Evolutionary conservation across 371 early-diverging fungal genomes (phyloP).

Genomic region (Circinella umbellata): DNA sequence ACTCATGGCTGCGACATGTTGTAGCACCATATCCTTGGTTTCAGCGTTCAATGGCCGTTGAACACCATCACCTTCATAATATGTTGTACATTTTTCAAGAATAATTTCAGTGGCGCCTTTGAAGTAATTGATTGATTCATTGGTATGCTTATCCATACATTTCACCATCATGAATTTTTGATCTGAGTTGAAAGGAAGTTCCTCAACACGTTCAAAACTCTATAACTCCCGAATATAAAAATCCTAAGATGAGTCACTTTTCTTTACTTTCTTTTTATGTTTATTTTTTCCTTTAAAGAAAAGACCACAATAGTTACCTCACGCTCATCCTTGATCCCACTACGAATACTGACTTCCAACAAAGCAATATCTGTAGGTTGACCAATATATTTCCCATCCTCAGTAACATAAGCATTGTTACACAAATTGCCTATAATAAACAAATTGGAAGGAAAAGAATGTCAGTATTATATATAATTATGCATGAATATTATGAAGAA

Average conservation of each 20-base stretch:
- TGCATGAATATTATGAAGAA: neutral
- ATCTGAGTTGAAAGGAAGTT: conserved; percentile 92
- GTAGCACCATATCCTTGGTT: conserved; percentile 54
- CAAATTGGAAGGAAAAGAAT: too few relatives aligned
- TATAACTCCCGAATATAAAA: conserved; percentile 15
- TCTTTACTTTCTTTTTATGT: neutral
- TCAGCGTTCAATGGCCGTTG: conserved; percentile 45
- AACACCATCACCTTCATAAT: conserved; percentile 51
- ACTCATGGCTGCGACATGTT: conserved; percentile 75
- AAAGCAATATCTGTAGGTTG: conserved; percentile 90
- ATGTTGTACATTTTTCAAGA: conserved; percentile 69
- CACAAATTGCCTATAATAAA: conserved; percentile 59
- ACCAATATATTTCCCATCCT: conserved; percentile 71
- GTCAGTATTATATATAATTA: neutral
- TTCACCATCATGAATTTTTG: conserved; percentile 87
- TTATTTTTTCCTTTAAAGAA: neutral
- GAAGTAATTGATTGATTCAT: conserved; percentile 54
- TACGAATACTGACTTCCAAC: conserved; percentile 61
- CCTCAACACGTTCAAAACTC: conserved; percentile 67
- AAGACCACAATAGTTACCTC: conserved; percentile 46
- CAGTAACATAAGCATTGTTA: conserved; percentile 78
- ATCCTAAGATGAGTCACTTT: neutral
- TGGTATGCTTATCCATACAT: conserved; percentile 38
- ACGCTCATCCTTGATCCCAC: conserved; percentile 65
- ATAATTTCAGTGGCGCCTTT: conserved; percentile 83